These are phyloP conservation scores for Penicillium alfredii DNA, from an alignment of 495 filamentous ascomycete genomes.

Conservation along the genomic window DNA sequence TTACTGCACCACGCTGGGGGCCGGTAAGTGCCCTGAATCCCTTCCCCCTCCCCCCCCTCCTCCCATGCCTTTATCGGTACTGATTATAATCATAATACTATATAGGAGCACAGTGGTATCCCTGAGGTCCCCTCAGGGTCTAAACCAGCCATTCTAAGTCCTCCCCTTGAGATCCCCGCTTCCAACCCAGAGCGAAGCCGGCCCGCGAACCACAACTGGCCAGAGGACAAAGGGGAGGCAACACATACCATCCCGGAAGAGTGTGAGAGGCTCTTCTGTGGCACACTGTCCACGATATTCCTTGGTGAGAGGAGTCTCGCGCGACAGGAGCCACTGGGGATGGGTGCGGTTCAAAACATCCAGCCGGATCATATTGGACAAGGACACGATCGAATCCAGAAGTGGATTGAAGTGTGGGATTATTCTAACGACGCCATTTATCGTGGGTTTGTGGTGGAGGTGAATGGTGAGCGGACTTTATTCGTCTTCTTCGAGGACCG, in stretches of 20 bases:
- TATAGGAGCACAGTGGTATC: constrained; percentile 87
- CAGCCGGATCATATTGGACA: constrained; percentile 20
- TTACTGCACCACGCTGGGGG: constrained; percentile 85
- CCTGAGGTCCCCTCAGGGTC: constrained; percentile 88
- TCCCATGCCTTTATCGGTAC: no score
- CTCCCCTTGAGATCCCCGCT: constrained; percentile 68
- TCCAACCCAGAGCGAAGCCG: constrained; percentile 53
- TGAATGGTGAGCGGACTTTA: constrained; percentile 60
- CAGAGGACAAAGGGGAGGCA: constrained; percentile 74
- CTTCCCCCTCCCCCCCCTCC: background rate
- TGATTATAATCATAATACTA: constrained; percentile 4
- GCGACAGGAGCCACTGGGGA: constrained; percentile 66
- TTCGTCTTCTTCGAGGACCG: constrained; percentile 81
- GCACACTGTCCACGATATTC: constrained; percentile 85
- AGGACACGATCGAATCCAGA: constrained; percentile 36
- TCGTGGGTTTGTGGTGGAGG: constrained; percentile 69
- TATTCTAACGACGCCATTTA: constrained; percentile 77
- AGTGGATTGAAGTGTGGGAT: constrained; percentile 81
- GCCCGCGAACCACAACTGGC: constrained; percentile 26
- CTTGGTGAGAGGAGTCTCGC: constrained; percentile 81
- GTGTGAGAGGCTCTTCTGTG: constrained; percentile 99
- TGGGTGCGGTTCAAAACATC: constrained; percentile 53
- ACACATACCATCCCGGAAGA: constrained; percentile 92
- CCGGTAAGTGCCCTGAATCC: constrained; percentile 46
- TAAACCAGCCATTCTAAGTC: constrained; percentile 71